Evolutionary conservation across 2,329 filamentous ascomycete genomes (phyloP), one percentile per base, ranked within the genome.

Genomic region (Pestalotiopsis sp.): DNA sequence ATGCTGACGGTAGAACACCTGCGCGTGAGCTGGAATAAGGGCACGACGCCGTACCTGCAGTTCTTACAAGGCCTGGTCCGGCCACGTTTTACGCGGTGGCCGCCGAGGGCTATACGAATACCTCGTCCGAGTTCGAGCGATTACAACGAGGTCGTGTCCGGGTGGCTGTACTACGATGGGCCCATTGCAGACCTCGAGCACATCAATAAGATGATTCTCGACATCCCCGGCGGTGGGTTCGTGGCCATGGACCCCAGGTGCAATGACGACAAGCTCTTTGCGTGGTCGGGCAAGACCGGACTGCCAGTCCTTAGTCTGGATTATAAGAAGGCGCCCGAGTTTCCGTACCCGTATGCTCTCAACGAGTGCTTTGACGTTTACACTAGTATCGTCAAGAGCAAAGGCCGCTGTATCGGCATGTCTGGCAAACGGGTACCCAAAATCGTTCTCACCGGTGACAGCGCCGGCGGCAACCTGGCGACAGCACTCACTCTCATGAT

Each of bases 181-280:
- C 92, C 95, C 0, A 81, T 97, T 7, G 89, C 91, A 2, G 91
- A 94, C 61, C 83, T 98, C 61, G 90, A 90, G 75, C 87, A 91
- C 57, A 92, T 97, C 77, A 91, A 88, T 65, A 92, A 92, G 74
- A 80, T 99, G 36, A 88, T 99, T 1, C 78, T 99, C 45, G 96
- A 99, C 79, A 90, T 98, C 3, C 96, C 96, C 0, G 96, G 96
- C 1, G 96, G 96, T 39, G 96, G 96, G 0, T 99, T 97, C 73
- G 95, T 99, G 13, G 95, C 96, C 20, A 99, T 99, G 96, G 91
- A 94, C 69, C 96, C 96, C n/a, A 86, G 96, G 61, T 93, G 92
- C 75, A 94, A 97, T 75, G 96, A 99, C 77, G 96, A 99, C 80
- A 97, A 97, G 80, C 85, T 99, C 20, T 89, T 97, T 74, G 90